Evolutionary conservation across 1,139 yeast genomes (phyloP).

Genomic region (Hanseniaspora sp.): DNA sequence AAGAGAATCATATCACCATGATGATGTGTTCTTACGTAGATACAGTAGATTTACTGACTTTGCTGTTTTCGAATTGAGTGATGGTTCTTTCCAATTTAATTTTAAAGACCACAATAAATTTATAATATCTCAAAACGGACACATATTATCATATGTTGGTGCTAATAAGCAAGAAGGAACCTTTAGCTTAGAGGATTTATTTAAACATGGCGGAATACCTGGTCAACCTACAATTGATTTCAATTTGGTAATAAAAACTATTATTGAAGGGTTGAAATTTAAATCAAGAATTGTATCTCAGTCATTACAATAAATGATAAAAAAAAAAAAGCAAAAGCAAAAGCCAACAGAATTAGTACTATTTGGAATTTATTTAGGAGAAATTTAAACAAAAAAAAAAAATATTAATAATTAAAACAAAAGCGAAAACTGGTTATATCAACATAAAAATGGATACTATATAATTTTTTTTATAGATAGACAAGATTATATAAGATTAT

Average conservation of each 20-base stretch:
- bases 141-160: slow-evolving; percentile 69
- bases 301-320: slow-evolving; percentile 2
- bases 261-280: slow-evolving; percentile 29
- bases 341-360: background rate
- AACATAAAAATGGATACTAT: background rate
- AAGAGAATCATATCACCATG: slow-evolving; percentile 37
- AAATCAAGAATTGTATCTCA: slow-evolving; percentile 27
- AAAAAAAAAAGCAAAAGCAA: background rate
- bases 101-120: slow-evolving; percentile 90
- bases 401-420: background rate
- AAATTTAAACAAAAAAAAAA: background rate
- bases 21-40: slow-evolving; percentile 65
- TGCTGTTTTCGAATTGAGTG: slow-evolving; percentile 87
- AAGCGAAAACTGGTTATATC: background rate
- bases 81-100: slow-evolving; percentile 86
- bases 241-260: slow-evolving; percentile 32
- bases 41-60: slow-evolving; percentile 67
- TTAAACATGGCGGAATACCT: slow-evolving; percentile 55
- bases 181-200: slow-evolving; percentile 48
- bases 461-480: background rate
- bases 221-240: slow-evolving; percentile 47
- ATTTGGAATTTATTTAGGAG: no score
- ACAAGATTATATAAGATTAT: background rate
- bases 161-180: slow-evolving; percentile 66
- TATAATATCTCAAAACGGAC: slow-evolving; percentile 65